phyloP scores from a whole-genome alignment of 371 early-diverging fungal species.

The Dinochytrium kinnereticum region DNA sequence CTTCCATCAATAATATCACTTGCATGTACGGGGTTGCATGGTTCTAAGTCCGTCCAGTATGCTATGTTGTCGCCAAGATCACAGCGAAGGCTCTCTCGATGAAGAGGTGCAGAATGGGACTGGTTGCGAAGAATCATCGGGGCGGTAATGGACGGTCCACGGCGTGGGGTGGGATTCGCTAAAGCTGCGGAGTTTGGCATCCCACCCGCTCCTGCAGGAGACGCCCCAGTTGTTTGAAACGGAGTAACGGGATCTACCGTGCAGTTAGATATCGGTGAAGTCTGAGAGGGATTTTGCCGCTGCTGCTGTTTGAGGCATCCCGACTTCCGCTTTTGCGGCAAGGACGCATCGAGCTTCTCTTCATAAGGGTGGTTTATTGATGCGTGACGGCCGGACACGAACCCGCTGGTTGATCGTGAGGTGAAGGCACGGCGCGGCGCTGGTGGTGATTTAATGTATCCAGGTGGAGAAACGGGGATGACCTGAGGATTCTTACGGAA shows the following conservation, averaged over 20 bases:
- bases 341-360: not conserved
- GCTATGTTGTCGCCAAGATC: constrained; percentile 8
- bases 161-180: not conserved
- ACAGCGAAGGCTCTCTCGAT: not conserved
- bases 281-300: no score
- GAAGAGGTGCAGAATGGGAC: constrained; percentile 9
- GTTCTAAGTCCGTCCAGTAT: constrained; percentile 1
- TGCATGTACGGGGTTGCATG: no score
- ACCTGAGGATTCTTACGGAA: not conserved
- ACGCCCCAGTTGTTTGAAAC: not conserved
- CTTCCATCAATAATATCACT: not conserved
- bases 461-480: not conserved
- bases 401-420: not conserved
- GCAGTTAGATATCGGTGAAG: not conserved
- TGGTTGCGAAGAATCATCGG: constrained; percentile 1
- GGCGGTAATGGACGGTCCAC: constrained; percentile 12
- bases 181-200: not conserved
- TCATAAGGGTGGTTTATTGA: not conserved
- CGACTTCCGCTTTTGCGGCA: not conserved
- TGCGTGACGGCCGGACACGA: not conserved
- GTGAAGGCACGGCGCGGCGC: not conserved
- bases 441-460: constrained; percentile 12
- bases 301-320: no score
- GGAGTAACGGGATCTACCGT: constrained; percentile 14
- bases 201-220: no score